Evolutionary conservation across 2,329 filamentous ascomycete species (phyloP).

Genomic region (Fusarium siculi): DNA sequence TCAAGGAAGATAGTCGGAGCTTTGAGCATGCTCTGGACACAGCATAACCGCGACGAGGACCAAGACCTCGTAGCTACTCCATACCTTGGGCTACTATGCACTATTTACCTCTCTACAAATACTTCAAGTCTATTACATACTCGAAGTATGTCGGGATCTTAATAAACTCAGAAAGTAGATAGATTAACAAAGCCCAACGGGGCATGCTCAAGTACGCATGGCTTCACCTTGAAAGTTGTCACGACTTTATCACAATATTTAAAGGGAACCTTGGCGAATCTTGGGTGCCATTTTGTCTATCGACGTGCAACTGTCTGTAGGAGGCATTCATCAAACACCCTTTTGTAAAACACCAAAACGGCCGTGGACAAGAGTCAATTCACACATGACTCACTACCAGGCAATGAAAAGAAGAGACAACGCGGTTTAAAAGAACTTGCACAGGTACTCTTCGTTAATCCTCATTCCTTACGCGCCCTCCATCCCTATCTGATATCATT

Average conservation of each 20-base stretch:
- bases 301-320: conserved; percentile 27
- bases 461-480: conserved; percentile 38
- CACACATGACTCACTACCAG: conserved; percentile 1
- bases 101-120: background rate
- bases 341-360: conserved; percentile 36
- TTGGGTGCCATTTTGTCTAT: conserved; percentile 38
- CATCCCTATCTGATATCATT: conserved; percentile 36
- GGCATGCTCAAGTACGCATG: background rate
- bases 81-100: background rate
- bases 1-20: conserved; percentile 59
- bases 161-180: background rate
- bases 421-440: conserved; percentile 29
- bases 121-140: background rate
- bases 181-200: background rate
- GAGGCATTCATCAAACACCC: conserved; percentile 34
- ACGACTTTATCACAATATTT: background rate
- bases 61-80: no score
- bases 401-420: conserved; percentile 41
- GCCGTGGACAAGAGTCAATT: conserved; percentile 7
- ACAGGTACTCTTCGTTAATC: conserved; percentile 19
- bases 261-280: background rate
- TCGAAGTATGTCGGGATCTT: background rate
- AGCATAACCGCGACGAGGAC: background rate
- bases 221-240: background rate
- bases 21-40: background rate